These are phyloP conservation scores for Botrytis galanthina DNA, from an alignment of 2,329 filamentous ascomycete species.

Conservation along the genomic window DNA sequence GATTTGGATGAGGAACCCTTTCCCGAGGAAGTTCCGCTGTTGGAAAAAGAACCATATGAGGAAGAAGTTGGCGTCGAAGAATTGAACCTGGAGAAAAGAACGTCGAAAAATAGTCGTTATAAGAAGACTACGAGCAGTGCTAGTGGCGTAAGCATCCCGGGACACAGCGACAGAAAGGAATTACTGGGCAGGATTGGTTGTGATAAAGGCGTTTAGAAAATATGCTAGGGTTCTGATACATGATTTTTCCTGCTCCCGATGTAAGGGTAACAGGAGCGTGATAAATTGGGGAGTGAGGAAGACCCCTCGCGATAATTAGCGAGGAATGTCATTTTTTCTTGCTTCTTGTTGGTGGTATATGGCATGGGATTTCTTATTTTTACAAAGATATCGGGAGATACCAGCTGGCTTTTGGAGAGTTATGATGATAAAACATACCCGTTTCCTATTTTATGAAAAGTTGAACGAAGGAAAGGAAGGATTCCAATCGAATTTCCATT, in stretches of 20 bases:
- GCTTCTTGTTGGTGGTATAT: constrained; percentile 1
- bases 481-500: not conserved
- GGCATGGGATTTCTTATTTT: constrained; percentile 14
- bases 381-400: constrained; percentile 10
- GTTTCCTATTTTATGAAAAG: constrained; percentile 1
- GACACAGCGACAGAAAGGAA: constrained; percentile 39
- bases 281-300: not conserved
- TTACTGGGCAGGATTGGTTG: constrained; percentile 40
- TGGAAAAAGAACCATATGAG: constrained; percentile 51
- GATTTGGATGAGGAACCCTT: constrained; percentile 24
- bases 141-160: constrained; percentile 37
- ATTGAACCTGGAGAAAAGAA: constrained; percentile 58
- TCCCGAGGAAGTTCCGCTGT: constrained; percentile 19
- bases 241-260: not conserved
- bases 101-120: constrained; percentile 31
- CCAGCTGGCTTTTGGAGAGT: not conserved
- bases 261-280: not conserved
- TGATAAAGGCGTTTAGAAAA: constrained; percentile 37
- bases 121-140: constrained; percentile 34
- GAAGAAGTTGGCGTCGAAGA: constrained; percentile 74
- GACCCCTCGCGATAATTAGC: not conserved
- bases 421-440: constrained; percentile 17
- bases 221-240: constrained; percentile 2
- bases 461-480: not conserved
- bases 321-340: constrained; percentile 3